Conservation (phyloP, 768 basidiomycete genomes). For the Hygrocybe coccinea region DNA sequence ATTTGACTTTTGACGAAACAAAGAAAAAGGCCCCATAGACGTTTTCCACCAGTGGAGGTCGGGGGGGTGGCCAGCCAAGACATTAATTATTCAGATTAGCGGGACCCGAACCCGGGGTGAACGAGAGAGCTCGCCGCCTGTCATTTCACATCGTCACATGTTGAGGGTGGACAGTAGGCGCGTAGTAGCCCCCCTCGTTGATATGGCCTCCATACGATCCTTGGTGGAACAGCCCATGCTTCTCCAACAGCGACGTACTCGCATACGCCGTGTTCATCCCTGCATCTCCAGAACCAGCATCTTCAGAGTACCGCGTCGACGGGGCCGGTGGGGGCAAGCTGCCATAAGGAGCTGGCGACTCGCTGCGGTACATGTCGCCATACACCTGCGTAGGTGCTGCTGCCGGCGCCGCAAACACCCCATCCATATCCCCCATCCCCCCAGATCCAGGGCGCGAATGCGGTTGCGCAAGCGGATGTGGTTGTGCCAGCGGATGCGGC, state of each 20-base stretch:
- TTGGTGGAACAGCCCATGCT: constrained; percentile 12
- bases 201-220: constrained; percentile 1
- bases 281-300: no score
- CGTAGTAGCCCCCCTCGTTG: constrained; percentile 9
- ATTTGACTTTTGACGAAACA: no score
- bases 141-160: constrained; percentile 9
- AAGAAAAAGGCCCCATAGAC: no score
- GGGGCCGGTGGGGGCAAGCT: neutral
- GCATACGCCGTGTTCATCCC: no score
- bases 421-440: constrained; percentile 9
- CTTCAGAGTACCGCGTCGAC: constrained; percentile 1
- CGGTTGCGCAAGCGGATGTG: constrained; percentile 44
- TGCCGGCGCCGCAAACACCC: constrained; percentile 7
- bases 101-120: no score
- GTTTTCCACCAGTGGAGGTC: no score
- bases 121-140: no score
- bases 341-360: constrained; percentile 37
- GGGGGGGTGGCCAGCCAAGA: no score
- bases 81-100: no score
- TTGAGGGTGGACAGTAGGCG: neutral
- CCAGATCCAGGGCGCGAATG: neutral
- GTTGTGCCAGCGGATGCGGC: constrained; percentile 36
- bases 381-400: constrained; percentile 8
- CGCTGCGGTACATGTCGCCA: constrained; percentile 37
- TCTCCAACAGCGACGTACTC: constrained; percentile 10